Percentiles rank a stretch among this genome's conserved stretches.
phyloP scores from a whole-genome alignment of 257 asterid species.

The Knoxia roxburghii region DNA sequence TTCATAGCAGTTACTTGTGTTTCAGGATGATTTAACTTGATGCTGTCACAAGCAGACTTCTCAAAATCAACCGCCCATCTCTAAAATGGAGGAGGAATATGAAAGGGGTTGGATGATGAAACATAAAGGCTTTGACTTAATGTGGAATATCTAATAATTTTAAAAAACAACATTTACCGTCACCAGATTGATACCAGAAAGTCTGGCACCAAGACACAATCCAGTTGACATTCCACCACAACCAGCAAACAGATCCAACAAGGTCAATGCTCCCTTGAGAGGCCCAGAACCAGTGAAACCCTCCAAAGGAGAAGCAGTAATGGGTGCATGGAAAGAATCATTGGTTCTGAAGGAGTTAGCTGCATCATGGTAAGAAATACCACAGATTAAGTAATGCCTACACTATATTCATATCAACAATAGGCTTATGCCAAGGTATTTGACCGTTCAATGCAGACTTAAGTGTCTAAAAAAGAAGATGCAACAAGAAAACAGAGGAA shows the following conservation, averaged over 20 bases:
- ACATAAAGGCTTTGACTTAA: background rate
- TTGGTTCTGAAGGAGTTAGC: slow-evolving; percentile 28
- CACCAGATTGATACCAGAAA: slow-evolving; percentile 53
- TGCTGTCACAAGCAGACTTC: slow-evolving; percentile 74
- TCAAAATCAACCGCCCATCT: slow-evolving; percentile 87
- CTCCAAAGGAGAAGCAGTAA: slow-evolving; percentile 34
- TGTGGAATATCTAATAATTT: background rate
- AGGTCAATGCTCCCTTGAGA: slow-evolving; percentile 39
- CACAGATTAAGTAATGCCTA: background rate
- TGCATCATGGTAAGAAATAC: slow-evolving; percentile 18
- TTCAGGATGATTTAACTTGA: slow-evolving; percentile 85
- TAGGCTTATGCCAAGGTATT: background rate
- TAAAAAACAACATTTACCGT: slow-evolving; percentile 38
- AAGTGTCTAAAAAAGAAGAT: background rate
- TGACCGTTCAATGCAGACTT: background rate
- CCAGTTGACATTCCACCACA: slow-evolving; percentile 99
- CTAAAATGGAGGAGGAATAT: slow-evolving; percentile 27
- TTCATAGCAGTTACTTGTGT: slow-evolving; percentile 33
- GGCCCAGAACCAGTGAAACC: slow-evolving; percentile 36
- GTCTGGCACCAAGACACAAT: slow-evolving; percentile 74
- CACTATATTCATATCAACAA: background rate
- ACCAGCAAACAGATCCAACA: slow-evolving; percentile 77
- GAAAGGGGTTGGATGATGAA: background rate
- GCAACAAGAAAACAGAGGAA: background rate
- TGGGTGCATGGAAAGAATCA: slow-evolving; percentile 25